A percentile compares a stretch with the other conserved stretches of the same genome.
phyloP scores from a whole-genome alignment of 305 asterid species.

The Solanum hybrid region DNA sequence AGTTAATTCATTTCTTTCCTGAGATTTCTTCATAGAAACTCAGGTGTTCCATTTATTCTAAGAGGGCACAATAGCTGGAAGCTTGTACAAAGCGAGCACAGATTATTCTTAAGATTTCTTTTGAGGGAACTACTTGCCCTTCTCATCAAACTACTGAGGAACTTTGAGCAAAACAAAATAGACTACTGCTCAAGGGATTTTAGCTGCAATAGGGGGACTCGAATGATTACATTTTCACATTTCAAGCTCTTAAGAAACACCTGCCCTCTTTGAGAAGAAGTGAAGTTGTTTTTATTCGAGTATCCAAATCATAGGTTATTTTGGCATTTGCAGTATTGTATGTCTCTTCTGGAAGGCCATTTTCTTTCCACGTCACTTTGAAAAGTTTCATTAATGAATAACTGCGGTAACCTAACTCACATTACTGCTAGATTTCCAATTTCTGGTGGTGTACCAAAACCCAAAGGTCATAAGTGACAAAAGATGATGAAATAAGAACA shows the following conservation, averaged over 20 bases:
- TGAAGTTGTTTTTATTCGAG: background rate
- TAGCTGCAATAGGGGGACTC: background rate
- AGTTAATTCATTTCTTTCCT: background rate
- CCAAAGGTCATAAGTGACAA: background rate
- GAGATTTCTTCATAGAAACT: background rate
- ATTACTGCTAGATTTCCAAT: background rate
- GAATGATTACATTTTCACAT: background rate
- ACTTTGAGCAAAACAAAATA: background rate
- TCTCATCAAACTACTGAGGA: background rate
- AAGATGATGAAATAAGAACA: background rate
- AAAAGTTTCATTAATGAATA: background rate
- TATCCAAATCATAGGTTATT: background rate
- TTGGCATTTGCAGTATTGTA: background rate
- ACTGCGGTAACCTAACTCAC: background rate
- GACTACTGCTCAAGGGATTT: background rate
- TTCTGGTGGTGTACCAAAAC: too few species aligned
- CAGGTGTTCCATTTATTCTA: background rate
- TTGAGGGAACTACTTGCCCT: background rate
- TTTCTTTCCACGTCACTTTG: background rate
- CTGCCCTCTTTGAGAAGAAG: background rate
- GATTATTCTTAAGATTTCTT: background rate
- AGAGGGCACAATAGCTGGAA: background rate
- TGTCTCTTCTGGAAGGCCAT: background rate
- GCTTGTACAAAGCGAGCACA: background rate
- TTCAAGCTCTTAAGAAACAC: background rate